Conservation (phyloP, 768 basidiomycete genomes). For the Leccinellum luteum region DNA sequence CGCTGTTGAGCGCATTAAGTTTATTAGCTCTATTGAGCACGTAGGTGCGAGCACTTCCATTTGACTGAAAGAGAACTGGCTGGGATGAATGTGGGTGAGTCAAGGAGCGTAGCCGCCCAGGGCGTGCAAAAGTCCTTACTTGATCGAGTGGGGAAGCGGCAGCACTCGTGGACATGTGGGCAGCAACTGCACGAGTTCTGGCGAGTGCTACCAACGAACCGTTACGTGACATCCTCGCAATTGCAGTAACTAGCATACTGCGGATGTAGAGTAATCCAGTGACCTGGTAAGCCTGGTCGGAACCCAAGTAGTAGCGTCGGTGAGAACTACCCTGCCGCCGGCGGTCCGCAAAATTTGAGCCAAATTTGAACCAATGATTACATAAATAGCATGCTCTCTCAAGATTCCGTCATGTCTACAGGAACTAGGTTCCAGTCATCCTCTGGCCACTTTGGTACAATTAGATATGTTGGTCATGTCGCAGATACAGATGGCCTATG, state of each 20-base stretch:
- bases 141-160: constrained; percentile 20
- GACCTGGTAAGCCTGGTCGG: neutral
- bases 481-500: constrained; percentile 64
- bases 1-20: constrained; percentile 77
- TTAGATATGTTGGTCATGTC: constrained; percentile 67
- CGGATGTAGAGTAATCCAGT: neutral
- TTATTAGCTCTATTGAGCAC: constrained; percentile 77
- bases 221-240: constrained; percentile 32
- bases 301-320: neutral
- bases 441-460: constrained; percentile 58
- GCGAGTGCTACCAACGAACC: constrained; percentile 24
- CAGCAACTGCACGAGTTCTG: constrained; percentile 31
- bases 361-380: constrained; percentile 12
- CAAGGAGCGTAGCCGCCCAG: neutral
- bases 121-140: constrained; percentile 9
- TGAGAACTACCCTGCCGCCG: neutral
- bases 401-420: constrained; percentile 26
- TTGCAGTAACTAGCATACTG: constrained; percentile 27
- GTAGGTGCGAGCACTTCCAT: constrained; percentile 61
- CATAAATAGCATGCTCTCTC: constrained; percentile 6
- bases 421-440: constrained; percentile 55
- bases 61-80: constrained; percentile 69
- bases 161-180: constrained; percentile 34
- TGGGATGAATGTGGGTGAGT: constrained; percentile 23
- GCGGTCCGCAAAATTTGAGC: constrained; percentile 9